A percentile compares a stretch with the other conserved stretches of the same genome.
These are phyloP conservation scores for Eucommia ulmoides DNA, from an alignment of 257 asterid species.

Conservation along the genomic window DNA sequence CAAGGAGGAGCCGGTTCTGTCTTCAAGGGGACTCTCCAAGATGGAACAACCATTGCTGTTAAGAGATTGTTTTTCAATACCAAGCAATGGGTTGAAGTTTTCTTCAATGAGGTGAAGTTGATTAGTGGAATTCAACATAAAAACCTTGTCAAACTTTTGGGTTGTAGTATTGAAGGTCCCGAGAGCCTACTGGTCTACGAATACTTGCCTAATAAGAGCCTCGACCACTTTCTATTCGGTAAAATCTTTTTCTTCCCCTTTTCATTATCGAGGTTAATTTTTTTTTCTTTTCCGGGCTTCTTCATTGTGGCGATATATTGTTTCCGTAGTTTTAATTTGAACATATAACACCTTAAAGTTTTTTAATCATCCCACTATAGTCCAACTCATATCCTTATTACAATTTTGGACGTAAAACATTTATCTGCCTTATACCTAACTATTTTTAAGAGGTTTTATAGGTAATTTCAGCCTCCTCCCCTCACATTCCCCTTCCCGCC, in stretches of 20 bases:
- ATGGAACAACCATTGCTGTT: slow-evolving; percentile 11
- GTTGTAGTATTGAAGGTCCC: slow-evolving; percentile 8
- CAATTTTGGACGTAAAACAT: too few relatives aligned
- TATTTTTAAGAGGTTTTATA: too few relatives aligned
- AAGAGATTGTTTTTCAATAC: slow-evolving; percentile 7
- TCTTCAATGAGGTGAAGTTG: slow-evolving; percentile 9
- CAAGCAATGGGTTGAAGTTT: slow-evolving; percentile 9
- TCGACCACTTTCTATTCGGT: slow-evolving; percentile 11
- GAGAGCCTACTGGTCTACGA: slow-evolving; percentile 11
- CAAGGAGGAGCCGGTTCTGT: slow-evolving; percentile 15
- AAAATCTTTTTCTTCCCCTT: background rate
- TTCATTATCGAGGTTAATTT: background rate
- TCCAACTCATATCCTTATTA: too few relatives aligned
- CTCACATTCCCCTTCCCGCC: too few relatives aligned
- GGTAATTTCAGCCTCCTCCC: too few relatives aligned
- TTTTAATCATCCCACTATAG: too few relatives aligned
- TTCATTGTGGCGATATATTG: too few relatives aligned
- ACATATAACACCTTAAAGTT: too few relatives aligned
- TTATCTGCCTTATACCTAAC: too few relatives aligned
- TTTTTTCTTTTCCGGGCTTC: too few relatives aligned
- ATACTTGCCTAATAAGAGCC: slow-evolving; percentile 10
- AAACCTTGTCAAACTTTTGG: slow-evolving; percentile 11
- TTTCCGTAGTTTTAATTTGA: too few relatives aligned
- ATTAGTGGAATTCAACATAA: slow-evolving; percentile 10
- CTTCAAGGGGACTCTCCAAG: slow-evolving; percentile 13